Percentiles rank a stretch among this genome's conserved stretches.
Evolutionary conservation across 176 grass and related monocot genomes (phyloP).

Genomic region (Avena atlantica): DNA sequence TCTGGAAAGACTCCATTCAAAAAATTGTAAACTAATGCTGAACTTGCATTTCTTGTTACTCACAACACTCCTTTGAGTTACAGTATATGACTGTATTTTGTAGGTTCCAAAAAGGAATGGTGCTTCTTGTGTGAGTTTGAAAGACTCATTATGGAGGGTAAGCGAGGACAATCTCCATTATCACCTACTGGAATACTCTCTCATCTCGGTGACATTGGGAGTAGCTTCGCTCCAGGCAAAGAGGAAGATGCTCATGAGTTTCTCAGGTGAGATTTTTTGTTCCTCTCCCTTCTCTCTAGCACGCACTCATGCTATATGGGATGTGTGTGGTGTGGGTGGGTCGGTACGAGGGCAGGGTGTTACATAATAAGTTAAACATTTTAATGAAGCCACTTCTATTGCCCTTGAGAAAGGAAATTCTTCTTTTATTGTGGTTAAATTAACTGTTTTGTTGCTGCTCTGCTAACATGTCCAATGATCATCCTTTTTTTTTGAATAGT

Average conservation of each 20-base stretch:
- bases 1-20: constrained; percentile 77
- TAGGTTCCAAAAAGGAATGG: constrained; percentile 75
- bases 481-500: not conserved
- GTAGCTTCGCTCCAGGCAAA: constrained; percentile 54
- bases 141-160: constrained; percentile 67
- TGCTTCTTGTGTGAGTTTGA: constrained; percentile 94
- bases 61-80: not conserved
- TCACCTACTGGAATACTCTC: constrained; percentile 80
- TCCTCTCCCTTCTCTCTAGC: not conserved
- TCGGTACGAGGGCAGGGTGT: not conserved
- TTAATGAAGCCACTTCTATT: constrained; percentile 17
- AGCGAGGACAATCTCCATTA: constrained; percentile 53
- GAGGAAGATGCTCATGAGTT: constrained; percentile 97
- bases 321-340: not conserved
- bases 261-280: constrained; percentile 65
- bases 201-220: constrained; percentile 62
- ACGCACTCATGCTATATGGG: constrained; percentile 12
- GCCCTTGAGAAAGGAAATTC: constrained; percentile 8
- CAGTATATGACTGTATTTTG: constrained; percentile 31
- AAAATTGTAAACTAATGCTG: constrained; percentile 66
- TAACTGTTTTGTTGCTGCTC: not conserved
- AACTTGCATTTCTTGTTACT: constrained; percentile 29
- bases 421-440: not conserved
- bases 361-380: not conserved
- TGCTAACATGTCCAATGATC: not conserved